Conservation (phyloP, 352 stramenopile species). For the Aphanomyces cochlioides region DNA sequence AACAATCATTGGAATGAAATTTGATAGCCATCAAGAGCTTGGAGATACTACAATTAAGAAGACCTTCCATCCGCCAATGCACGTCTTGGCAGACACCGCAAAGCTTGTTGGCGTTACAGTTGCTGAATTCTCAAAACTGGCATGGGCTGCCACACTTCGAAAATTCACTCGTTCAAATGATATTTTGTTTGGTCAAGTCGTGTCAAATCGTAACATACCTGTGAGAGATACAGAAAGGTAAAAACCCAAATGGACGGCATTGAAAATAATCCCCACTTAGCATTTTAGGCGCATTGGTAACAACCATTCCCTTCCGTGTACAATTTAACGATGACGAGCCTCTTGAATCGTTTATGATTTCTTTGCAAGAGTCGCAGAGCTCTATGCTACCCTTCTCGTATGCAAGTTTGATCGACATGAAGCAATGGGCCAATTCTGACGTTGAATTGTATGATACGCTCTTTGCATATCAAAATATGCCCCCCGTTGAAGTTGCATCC, state of each 20-base stretch:
- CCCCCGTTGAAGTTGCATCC: too few relatives aligned
- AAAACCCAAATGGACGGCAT: too few relatives aligned
- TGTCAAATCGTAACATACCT: slow-evolving; percentile 16
- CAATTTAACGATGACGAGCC: neutral
- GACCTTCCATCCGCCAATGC: neutral
- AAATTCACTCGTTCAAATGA: slow-evolving; percentile 7
- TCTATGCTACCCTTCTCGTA: neutral
- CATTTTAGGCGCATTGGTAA: neutral
- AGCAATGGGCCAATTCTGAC: neutral
- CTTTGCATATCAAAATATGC: slow-evolving; percentile 4
- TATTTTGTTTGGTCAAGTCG: slow-evolving; percentile 18
- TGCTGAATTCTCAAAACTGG: neutral
- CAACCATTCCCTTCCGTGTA: neutral
- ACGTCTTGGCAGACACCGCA: neutral
- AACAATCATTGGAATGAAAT: too few relatives aligned
- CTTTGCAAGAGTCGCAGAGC: neutral
- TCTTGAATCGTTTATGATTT: neutral
- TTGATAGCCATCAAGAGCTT: too few relatives aligned
- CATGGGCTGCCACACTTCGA: neutral
- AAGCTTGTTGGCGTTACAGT: neutral
- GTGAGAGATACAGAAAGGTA: slow-evolving; percentile 6
- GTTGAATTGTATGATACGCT: slow-evolving; percentile 11
- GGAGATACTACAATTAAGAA: too few relatives aligned
- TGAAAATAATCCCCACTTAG: neutral
- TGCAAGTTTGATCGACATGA: neutral